A percentile compares a stretch with the other conserved stretches of the same genome.
Evolutionary conservation across 208 protist species (phyloP).

Genomic region (Trypanosoma cruzi): DNA sequence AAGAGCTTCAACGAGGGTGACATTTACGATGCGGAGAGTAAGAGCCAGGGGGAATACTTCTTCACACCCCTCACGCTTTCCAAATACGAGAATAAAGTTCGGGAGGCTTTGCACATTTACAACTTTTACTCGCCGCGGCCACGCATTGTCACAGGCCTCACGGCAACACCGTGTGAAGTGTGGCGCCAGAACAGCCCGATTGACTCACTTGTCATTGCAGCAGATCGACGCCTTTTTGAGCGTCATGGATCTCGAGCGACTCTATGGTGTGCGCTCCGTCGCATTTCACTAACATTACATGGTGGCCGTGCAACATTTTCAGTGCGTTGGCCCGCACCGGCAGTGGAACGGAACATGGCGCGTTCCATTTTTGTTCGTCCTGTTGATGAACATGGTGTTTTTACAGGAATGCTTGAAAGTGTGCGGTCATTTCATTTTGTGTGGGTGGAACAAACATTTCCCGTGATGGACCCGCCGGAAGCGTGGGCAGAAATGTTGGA

Average conservation of each 20-base stretch:
- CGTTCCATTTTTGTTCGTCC: conserved; percentile 32
- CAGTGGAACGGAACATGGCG: conserved; percentile 45
- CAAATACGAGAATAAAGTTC: conserved; percentile 67
- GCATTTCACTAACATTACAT: conserved; percentile 72
- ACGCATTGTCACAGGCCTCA: conserved; percentile 55
- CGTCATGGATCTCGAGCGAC: conserved; percentile 36
- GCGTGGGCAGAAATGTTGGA: conserved; percentile 71
- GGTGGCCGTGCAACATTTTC: conserved; percentile 61
- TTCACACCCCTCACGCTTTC: conserved; percentile 75
- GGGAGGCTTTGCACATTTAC: conserved; percentile 65
- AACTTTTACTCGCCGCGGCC: conserved; percentile 65
- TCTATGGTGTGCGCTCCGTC: conserved; percentile 77
- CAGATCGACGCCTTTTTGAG: conserved; percentile 37
- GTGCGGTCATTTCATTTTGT: conserved; percentile 26
- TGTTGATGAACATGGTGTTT: conserved; percentile 19
- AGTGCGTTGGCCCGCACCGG: conserved; percentile 78
- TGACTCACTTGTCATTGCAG: conserved; percentile 50
- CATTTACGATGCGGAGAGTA: background rate
- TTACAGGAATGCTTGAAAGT: conserved; percentile 22
- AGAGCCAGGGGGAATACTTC: conserved; percentile 44
- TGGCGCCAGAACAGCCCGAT: conserved; percentile 39
- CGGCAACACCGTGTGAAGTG: conserved; percentile 24
- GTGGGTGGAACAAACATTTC: conserved; percentile 76
- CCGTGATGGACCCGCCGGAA: conserved; percentile 45
- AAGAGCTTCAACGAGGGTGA: background rate